Conservation (phyloP, 169 alveolate species). For the Ichthyophthirius multifiliis region DNA sequence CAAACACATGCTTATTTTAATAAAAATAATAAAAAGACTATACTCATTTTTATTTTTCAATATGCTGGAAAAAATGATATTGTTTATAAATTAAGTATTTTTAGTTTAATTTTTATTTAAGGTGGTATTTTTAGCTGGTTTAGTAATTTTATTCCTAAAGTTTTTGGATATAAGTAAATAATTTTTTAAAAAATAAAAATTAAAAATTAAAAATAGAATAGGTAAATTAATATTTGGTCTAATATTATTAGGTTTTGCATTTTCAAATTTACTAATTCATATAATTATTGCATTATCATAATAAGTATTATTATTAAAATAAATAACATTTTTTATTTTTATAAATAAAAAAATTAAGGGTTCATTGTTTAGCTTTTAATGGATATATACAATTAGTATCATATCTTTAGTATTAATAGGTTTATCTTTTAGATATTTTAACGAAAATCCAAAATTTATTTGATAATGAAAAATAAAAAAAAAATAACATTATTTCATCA, state of each 20-base stretch:
- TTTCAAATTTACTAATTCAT: conserved; percentile 2
- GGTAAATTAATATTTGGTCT: background rate
- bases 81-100: background rate
- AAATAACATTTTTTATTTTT: background rate
- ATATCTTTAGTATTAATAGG: background rate
- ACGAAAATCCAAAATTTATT: conserved; percentile 2
- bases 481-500: too few species aligned
- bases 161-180: conserved; percentile 15
- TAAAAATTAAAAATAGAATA: background rate
- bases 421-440: background rate
- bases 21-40: background rate
- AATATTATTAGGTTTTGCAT: conserved; percentile 16
- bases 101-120: background rate
- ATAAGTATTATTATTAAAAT: background rate
- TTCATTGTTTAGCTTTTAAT: background rate
- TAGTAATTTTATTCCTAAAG: conserved; percentile 16
- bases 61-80: background rate
- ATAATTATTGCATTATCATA: background rate
- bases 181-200: background rate
- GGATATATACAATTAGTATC: background rate
- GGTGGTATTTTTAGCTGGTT: conserved; percentile 22
- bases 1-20: background rate
- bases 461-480: too few species aligned
- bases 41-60: background rate
- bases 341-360: background rate